Percentiles rank a stretch among this genome's conserved stretches.
Evolutionary conservation across 257 asterid genomes (phyloP).

Genomic region (Przewalskia tangutica): DNA sequence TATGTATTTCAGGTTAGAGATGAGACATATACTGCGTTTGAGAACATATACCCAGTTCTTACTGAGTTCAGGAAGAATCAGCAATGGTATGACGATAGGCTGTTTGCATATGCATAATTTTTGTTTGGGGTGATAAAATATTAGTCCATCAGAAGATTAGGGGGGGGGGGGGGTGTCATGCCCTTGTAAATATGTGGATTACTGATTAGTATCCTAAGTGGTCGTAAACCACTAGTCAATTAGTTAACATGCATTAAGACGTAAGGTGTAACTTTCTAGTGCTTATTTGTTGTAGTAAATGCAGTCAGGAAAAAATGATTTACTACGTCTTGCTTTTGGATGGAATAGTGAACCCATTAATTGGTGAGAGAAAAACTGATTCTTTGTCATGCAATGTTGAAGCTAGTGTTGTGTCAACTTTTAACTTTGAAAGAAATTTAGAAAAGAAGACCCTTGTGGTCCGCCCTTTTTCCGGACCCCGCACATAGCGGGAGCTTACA

Average conservation of each 20-base stretch:
- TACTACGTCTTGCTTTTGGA: neutral
- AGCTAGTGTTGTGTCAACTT: too few relatives aligned
- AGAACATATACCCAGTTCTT: conserved; percentile 83
- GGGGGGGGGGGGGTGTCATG: neutral
- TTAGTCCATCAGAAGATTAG: neutral
- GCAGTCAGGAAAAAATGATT: neutral
- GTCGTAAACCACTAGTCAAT: too few relatives aligned
- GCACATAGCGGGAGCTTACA: too few relatives aligned
- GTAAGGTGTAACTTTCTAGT: neutral
- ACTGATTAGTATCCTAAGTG: neutral
- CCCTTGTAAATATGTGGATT: neutral
- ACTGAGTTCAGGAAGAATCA: conserved; percentile 80
- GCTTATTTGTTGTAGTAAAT: neutral
- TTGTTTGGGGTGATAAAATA: too few relatives aligned
- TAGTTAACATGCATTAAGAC: neutral
- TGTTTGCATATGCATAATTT: neutral
- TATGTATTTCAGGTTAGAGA: conserved; percentile 57
- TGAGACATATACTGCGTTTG: conserved; percentile 75
- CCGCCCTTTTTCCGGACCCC: too few relatives aligned
- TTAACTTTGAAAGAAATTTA: too few relatives aligned
- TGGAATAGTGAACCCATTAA: neutral
- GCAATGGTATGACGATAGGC: conserved; percentile 48
- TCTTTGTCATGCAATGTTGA: too few relatives aligned
- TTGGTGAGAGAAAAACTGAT: neutral
- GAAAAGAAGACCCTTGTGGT: too few relatives aligned